These are phyloP conservation scores for Magnusiomyces ingens DNA, from an alignment of 1,139 yeast genomes.

Conservation along the genomic window DNA sequence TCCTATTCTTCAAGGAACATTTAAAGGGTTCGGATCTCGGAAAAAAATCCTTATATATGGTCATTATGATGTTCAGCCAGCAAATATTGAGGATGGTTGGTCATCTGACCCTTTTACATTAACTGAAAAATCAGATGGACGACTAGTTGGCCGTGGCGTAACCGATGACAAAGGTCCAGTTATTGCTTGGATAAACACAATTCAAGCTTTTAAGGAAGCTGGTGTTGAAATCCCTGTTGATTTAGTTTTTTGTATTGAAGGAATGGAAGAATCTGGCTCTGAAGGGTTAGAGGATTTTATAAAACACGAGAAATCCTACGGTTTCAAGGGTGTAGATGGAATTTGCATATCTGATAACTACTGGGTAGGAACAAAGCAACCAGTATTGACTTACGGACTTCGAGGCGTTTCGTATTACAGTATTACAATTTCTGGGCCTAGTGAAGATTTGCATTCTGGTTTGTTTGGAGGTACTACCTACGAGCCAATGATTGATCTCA, in stretches of 20 bases:
- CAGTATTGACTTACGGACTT: slow-evolving; percentile 94
- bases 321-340: slow-evolving; percentile 83
- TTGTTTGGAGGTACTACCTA: slow-evolving; percentile 95
- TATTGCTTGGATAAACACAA: slow-evolving; percentile 89
- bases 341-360: slow-evolving; percentile 96
- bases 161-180: slow-evolving; percentile 99
- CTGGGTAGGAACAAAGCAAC: slow-evolving; percentile 96
- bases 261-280: slow-evolving; percentile 99
- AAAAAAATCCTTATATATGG: slow-evolving; percentile 91
- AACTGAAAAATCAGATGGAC: slow-evolving; percentile 50
- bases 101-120: slow-evolving; percentile 79
- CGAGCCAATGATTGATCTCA: slow-evolving; percentile 94
- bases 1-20: slow-evolving; percentile 84
- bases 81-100: slow-evolving; percentile 91
- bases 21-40: slow-evolving; percentile 61
- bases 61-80: slow-evolving; percentile 98
- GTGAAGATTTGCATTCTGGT: slow-evolving; percentile 96
- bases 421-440: slow-evolving; percentile 76
- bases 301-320: slow-evolving; percentile 63
- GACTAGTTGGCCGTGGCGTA: slow-evolving; percentile 82
- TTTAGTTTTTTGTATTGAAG: slow-evolving; percentile 88
- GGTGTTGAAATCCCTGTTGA: slow-evolving; percentile 91
- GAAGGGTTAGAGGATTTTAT: slow-evolving; percentile 83
- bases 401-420: slow-evolving; percentile 96
- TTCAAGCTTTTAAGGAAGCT: slow-evolving; percentile 81